Conservation (phyloP, 2,329 filamentous ascomycete genomes). For the Botrytis medusae region DNA sequence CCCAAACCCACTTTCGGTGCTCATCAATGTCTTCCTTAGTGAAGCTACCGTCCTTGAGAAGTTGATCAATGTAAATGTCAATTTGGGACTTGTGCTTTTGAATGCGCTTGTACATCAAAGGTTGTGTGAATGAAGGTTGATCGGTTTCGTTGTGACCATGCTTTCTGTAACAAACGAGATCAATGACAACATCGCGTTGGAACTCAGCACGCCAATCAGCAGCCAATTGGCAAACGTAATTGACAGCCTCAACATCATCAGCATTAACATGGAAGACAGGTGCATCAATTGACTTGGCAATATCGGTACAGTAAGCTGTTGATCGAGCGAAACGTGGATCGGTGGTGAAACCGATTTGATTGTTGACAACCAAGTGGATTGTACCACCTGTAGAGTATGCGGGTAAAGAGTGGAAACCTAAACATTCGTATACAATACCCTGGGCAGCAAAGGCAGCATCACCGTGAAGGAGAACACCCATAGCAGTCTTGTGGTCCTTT, state of each 20-base stretch:
- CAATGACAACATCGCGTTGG: constrained; percentile 96
- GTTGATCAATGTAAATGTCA: constrained; percentile 87
- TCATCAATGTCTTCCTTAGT: constrained; percentile 97
- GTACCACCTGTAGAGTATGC: constrained; percentile 97
- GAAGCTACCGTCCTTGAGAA: constrained; percentile 89
- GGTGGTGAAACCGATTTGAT: constrained; percentile 99
- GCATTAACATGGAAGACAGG: constrained; percentile 99
- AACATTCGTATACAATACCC: constrained; percentile 96
- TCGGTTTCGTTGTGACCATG: constrained; percentile 99
- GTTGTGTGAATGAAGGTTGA: constrained; percentile 99
- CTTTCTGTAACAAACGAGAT: constrained; percentile 98
- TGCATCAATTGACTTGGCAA: constrained; percentile 97
- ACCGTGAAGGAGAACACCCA: constrained; percentile 94
- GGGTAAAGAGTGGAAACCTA: constrained; percentile 94
- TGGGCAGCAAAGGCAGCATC: constrained; percentile 96
- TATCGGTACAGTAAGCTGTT: constrained; percentile 98
- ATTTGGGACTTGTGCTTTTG: constrained; percentile 79
- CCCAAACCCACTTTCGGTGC: constrained; percentile 99
- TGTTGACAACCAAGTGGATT: constrained; percentile 96
- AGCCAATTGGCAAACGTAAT: constrained; percentile 95
- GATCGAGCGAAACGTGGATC: constrained; percentile 96
- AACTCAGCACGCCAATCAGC: constrained; percentile 98
- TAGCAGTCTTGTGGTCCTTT: constrained; percentile 80
- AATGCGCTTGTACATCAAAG: constrained; percentile 99
- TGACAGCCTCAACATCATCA: constrained; percentile 96